Conservation (phyloP, 768 basidiomycete genomes). For the Mycena filopes region DNA sequence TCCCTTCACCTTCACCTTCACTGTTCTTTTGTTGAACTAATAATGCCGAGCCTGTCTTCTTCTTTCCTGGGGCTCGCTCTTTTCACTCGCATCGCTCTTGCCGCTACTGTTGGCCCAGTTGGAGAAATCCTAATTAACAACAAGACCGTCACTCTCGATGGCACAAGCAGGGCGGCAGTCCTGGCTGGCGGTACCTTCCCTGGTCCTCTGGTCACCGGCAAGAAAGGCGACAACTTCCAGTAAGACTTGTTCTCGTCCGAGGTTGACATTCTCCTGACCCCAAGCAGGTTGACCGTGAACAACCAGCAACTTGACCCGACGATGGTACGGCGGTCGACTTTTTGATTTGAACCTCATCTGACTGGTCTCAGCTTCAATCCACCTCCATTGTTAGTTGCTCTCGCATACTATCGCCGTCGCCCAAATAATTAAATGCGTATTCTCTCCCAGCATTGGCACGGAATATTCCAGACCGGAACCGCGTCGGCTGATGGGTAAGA, state of each 20-base stretch:
- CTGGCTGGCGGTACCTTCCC: conserved; percentile 44
- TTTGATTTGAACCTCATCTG: too few relatives aligned
- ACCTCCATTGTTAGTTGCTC: conserved; percentile 51
- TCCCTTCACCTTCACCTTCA: neutral
- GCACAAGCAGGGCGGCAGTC: conserved; percentile 30
- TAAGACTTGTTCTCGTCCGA: neutral
- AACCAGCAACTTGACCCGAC: conserved; percentile 50
- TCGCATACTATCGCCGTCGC: neutral
- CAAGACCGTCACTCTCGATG: conserved; percentile 8
- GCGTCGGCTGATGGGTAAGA: conserved; percentile 45
- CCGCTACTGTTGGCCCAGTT: conserved; percentile 2
- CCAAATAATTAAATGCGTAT: neutral
- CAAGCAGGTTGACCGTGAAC: conserved; percentile 48
- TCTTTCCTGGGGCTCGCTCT: conserved; percentile 11
- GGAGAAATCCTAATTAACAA: neutral
- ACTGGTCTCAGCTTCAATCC: conserved; percentile 28
- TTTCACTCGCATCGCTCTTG: neutral
- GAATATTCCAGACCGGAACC: conserved; percentile 44
- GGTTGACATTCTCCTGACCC: neutral
- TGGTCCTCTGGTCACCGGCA: conserved; percentile 48
- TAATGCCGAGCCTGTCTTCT: conserved; percentile 4
- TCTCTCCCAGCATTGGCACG: conserved; percentile 45
- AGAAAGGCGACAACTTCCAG: conserved; percentile 51
- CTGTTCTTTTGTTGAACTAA: too few relatives aligned
- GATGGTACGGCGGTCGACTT: too few relatives aligned